Evolutionary conservation across 768 basidiomycete genomes (phyloP), one percentile per base, ranked within the genome.

Genomic region (Serendipita vermifera): DNA sequence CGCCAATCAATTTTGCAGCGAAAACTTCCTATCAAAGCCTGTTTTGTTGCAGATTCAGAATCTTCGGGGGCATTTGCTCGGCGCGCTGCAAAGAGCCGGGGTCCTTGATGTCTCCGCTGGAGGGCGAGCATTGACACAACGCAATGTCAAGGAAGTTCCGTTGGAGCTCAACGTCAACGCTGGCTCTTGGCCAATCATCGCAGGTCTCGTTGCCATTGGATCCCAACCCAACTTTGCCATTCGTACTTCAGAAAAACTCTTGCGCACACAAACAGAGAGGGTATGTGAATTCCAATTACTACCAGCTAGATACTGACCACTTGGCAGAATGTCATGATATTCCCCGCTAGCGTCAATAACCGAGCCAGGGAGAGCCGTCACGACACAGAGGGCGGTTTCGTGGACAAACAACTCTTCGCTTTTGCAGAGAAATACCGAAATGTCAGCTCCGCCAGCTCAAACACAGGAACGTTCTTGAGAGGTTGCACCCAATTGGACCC

Each of bases 211-310:
- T 64, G 80, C 89, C 7, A 78, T 87, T 54, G 89, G 88, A 0
- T 80, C 79, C 1, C 89, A 93, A 63, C 92, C 92, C 22, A 92
- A 93, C 67, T 94, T 92, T 67, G 91, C 86, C 2, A 77, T 94
- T 55, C 73, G 85, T 54, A 80, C 78, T 4, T 77, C 81, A 1
- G 82, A 83, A 39, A 80, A 74, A 65, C 75, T 74, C 4, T 78
- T 79, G 58, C 75, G 89, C 39, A 94, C 92, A 2, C 73, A 79
- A 14, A 78, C 80, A 56, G 92, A 96, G 64, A 92, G 87, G 79
- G 92, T 91, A 59, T 29, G 74, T 58, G 27, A 24, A 17, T 60
- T 38, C 29, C 14, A 11, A 22, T 38, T 55, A 51, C 33, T 51
- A 17, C 32, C 33, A 55, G 48, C 20, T 33, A 17, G 26, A 13